Percentiles rank a stretch among this genome's conserved stretches.
phyloP scores from a whole-genome alignment of 305 asterid species.

The Solanum aculeatissimum region DNA sequence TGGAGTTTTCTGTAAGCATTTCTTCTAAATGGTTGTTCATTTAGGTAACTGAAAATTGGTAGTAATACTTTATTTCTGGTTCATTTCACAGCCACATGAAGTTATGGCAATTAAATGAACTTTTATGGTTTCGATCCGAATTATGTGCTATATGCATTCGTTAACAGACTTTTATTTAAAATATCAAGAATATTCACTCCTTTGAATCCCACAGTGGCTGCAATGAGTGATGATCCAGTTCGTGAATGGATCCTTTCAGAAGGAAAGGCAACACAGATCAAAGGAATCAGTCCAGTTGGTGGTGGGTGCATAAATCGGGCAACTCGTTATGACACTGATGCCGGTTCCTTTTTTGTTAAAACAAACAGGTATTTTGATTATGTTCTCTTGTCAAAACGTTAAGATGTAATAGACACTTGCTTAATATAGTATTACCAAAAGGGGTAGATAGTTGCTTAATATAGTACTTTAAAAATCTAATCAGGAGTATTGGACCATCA shows the following conservation, averaged over 20 bases:
- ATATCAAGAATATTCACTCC: not conserved
- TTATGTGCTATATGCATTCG: not conserved
- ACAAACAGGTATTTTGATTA: conserved; percentile 53
- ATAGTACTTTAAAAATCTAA: not conserved
- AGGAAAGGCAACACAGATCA: conserved; percentile 81
- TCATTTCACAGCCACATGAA: not conserved
- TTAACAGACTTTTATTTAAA: not conserved
- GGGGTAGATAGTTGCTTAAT: not conserved
- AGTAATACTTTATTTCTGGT: not conserved
- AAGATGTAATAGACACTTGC: not conserved
- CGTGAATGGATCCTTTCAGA: conserved; percentile 86
- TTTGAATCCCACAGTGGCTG: conserved; percentile 37
- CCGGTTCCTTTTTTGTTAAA: conserved; percentile 78
- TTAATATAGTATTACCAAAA: not conserved
- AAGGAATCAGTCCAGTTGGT: conserved; percentile 68
- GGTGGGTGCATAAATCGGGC: conserved; percentile 95
- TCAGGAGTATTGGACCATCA: conserved; percentile 71
- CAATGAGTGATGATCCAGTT: conserved; percentile 74
- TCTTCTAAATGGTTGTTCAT: not conserved
- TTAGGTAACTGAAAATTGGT: not conserved
- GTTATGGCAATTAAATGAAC: not conserved
- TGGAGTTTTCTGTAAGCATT: not conserved
- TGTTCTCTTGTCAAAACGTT: not conserved
- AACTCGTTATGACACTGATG: conserved; percentile 75
- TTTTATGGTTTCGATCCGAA: not conserved